Conservation (phyloP, 2,329 filamentous ascomycete genomes). For the Pseudocercospora fuligena region DNA sequence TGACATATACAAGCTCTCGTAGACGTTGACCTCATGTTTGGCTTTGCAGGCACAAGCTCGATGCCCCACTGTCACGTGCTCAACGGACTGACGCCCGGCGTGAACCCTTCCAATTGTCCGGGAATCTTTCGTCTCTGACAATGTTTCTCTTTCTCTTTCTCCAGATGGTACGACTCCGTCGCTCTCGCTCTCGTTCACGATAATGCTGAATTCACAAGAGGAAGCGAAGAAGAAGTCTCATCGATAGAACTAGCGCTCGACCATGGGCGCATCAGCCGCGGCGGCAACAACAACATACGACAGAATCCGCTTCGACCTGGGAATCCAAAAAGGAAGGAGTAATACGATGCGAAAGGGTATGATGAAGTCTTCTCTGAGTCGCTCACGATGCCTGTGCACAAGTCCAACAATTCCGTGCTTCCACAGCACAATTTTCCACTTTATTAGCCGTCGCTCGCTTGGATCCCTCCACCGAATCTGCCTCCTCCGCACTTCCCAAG, state of each 20-base stretch:
- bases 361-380: no score
- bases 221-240: not conserved
- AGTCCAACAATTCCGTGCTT: no score
- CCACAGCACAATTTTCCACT: not conserved
- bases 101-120: not conserved
- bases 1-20: not conserved
- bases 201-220: not conserved
- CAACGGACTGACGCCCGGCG: not conserved
- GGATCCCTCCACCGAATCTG: no score
- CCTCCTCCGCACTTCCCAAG: not conserved
- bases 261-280: not conserved
- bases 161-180: not conserved
- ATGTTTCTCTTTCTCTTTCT: not conserved
- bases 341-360: no score
- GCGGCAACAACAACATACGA: no score
- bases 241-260: not conserved
- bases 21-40: constrained; percentile 1
- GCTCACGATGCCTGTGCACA: no score
- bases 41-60: not conserved
- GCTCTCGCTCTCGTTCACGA: not conserved
- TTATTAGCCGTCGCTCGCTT: not conserved
- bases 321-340: no score
- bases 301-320: no score
- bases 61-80: constrained; percentile 1
- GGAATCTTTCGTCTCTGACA: not conserved